A percentile compares a stretch with the other conserved stretches of the same genome.
Conservation (phyloP, 2,329 filamentous ascomycete genomes). For the Fusarium domesticum region DNA sequence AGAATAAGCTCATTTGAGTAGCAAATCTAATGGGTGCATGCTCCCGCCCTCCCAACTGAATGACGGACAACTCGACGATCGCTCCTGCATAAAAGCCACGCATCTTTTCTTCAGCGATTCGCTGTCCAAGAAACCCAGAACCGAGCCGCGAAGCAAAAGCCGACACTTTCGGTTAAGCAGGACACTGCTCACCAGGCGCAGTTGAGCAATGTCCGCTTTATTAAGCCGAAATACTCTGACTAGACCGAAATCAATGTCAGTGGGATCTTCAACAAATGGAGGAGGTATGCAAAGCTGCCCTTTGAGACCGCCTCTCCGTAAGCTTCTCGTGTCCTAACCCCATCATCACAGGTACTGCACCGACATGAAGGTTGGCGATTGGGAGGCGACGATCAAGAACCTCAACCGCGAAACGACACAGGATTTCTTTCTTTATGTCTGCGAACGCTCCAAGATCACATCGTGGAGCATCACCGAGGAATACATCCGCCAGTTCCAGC, state of each 20-base stretch:
- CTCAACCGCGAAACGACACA: conserved; percentile 15
- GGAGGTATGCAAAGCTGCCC: conserved; percentile 9
- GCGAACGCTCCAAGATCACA: conserved; percentile 20
- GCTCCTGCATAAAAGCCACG: conserved; percentile 6
- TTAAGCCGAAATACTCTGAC: conserved; percentile 19
- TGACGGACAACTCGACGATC: no score
- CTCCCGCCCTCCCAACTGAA: no score
- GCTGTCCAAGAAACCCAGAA: conserved; percentile 1
- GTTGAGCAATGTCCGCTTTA: conserved; percentile 17
- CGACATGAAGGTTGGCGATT: conserved; percentile 19
- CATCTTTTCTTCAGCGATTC: conserved; percentile 5
- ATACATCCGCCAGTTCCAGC: conserved; percentile 28
- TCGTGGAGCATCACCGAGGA: conserved; percentile 19
- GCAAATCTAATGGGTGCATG: conserved; percentile 1
- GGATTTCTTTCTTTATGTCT: conserved; percentile 27
- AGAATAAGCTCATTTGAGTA: conserved; percentile 16
- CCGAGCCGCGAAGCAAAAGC: conserved; percentile 7
- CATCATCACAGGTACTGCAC: conserved; percentile 13
- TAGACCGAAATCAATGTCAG: conserved; percentile 22
- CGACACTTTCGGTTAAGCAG: conserved; percentile 19
- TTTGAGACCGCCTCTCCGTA: not conserved
- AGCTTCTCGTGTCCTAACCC: conserved; percentile 6
- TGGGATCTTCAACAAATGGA: conserved; percentile 23
- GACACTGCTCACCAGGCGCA: conserved; percentile 15
- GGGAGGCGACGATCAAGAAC: conserved; percentile 13